Percentiles rank a stretch among this genome's conserved stretches.
phyloP scores from a whole-genome alignment of 108 stramenopile genomes.

The Stephanodiscus minutulus region DNA sequence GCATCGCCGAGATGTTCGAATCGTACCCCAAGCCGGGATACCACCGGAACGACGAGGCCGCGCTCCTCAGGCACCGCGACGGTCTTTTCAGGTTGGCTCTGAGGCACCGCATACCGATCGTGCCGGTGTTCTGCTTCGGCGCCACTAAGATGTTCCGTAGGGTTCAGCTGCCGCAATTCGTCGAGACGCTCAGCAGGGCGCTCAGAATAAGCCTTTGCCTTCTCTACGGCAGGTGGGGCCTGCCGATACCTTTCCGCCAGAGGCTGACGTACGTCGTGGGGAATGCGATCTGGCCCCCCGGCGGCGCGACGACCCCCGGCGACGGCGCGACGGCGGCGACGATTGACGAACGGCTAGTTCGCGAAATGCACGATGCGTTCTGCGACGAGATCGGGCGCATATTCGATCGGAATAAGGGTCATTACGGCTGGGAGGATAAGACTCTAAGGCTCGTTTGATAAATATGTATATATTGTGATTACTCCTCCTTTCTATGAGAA shows the following conservation, averaged over 20 bases:
- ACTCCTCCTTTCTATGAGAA: too few relatives aligned
- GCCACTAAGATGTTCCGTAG: slow-evolving; percentile 86
- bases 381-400: slow-evolving; percentile 74
- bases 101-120: slow-evolving; percentile 74
- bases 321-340: background rate
- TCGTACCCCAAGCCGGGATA: slow-evolving; percentile 75
- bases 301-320: too few relatives aligned
- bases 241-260: slow-evolving; percentile 85
- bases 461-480: too few relatives aligned
- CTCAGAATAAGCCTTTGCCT: slow-evolving; percentile 70
- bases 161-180: slow-evolving; percentile 69
- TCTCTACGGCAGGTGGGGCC: slow-evolving; percentile 68
- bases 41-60: slow-evolving; percentile 82
- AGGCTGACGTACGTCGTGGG: slow-evolving; percentile 80
- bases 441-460: slow-evolving; percentile 59
- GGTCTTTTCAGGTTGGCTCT: slow-evolving; percentile 89
- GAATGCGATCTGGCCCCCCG: slow-evolving; percentile 64
- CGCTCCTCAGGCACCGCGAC: slow-evolving; percentile 67
- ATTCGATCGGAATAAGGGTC: slow-evolving; percentile 88
- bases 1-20: slow-evolving; percentile 95
- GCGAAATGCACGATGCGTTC: slow-evolving; percentile 81
- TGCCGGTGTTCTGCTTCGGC: slow-evolving; percentile 92
- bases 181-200: slow-evolving; percentile 77
- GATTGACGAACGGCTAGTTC: slow-evolving; percentile 57
- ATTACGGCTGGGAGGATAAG: slow-evolving; percentile 93